A percentile compares a stretch with the other conserved stretches of the same genome.
phyloP scores from a whole-genome alignment of 257 asterid genomes.

The Solanum habrochaites region DNA sequence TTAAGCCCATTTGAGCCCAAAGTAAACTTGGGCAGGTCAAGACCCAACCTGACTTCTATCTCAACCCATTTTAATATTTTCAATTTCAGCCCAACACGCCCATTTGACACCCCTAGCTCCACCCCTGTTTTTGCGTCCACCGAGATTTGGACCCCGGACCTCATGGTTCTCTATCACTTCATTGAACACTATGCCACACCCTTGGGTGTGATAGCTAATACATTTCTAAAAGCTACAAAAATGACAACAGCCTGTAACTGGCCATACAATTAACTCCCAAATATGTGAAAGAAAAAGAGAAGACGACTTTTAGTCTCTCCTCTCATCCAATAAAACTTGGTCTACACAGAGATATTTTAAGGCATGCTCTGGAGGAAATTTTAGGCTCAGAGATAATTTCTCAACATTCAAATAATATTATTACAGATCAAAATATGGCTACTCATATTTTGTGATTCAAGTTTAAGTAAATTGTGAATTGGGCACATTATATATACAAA shows the following conservation, averaged over 20 bases:
- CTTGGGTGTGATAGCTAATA: neutral
- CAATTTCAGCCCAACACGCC: no score
- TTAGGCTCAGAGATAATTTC: neutral
- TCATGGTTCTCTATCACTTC: neutral
- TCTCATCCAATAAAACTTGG: neutral
- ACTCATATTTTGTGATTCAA: neutral
- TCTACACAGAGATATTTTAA: neutral
- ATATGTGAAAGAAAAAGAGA: neutral
- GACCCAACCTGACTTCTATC: no score
- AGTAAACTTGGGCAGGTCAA: no score
- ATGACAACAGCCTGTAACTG: neutral
- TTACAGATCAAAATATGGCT: neutral
- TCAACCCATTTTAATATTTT: no score
- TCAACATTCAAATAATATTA: neutral
- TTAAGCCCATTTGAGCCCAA: no score
- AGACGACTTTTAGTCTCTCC: neutral
- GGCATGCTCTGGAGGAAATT: neutral
- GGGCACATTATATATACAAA: neutral
- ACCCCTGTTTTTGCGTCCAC: neutral
- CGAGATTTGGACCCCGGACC: neutral
- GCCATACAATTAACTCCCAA: neutral
- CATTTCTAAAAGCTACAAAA: neutral
- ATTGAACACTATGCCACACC: neutral
- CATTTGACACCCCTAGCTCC: neutral
- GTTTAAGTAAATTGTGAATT: neutral